Percentiles rank a stretch among this genome's conserved stretches.
Evolutionary conservation across 345 rosid species (phyloP).

Genomic region (Lumnitzera racemosa): DNA sequence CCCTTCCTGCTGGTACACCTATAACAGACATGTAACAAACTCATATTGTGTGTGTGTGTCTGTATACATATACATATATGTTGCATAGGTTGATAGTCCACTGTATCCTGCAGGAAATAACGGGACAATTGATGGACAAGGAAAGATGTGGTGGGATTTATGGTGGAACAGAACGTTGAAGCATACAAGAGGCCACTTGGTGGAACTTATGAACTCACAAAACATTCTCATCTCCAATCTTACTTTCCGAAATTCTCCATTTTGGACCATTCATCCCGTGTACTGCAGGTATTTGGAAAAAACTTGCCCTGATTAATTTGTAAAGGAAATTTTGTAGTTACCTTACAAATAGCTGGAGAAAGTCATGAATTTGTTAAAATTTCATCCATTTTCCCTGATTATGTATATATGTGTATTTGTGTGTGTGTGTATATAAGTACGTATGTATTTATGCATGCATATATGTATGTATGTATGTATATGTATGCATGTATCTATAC

Average conservation of each 20-base stretch:
- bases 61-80: no score
- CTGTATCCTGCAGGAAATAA: conserved; percentile 54
- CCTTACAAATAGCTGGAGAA: background rate
- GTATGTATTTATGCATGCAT: no score
- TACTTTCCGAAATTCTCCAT: conserved; percentile 79
- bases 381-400: no score
- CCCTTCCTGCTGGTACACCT: no score
- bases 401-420: no score
- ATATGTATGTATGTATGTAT: no score
- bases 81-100: background rate
- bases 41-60: no score
- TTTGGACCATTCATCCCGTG: conserved; percentile 96
- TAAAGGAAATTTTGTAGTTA: no score
- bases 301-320: no score
- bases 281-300: conserved; percentile 63
- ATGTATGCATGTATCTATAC: no score
- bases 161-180: conserved; percentile 96
- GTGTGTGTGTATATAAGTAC: no score
- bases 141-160: conserved; percentile 97
- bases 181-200: conserved; percentile 90
- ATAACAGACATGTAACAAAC: no score
- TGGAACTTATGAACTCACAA: conserved; percentile 75
- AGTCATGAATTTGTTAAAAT: background rate
- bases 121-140: conserved; percentile 95
- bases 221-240: conserved; percentile 79